Evolutionary conservation across 2,329 filamentous ascomycete species (phyloP), one percentile per base, ranked within the genome.

Genomic region (Gnomoniopsis sp.): DNA sequence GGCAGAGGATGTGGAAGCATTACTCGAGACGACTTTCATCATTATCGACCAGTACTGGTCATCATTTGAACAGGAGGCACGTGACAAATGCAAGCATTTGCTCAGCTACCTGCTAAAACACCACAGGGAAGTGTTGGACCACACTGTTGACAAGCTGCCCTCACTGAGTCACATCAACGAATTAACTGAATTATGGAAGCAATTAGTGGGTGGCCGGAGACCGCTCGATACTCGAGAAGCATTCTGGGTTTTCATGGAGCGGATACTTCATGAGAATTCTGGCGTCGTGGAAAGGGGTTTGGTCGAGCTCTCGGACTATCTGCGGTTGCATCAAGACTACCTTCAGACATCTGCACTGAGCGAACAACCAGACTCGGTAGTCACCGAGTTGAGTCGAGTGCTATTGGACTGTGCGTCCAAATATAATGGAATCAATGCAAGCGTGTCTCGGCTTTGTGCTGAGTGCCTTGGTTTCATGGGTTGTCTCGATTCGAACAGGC

Each of bases 1-100:
- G 11, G 86, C 88, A 58, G 88, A 92, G 23, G 93, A 97, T 67
- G 80, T 96, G 6, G 87, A 89, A 64, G 80, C 85, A 26, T 81
- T 97, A 41, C 77, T 98, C 10, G 92, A 96, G 69, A 92, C 93
- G 59, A 96, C 93, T 0, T 91, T 98, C 65, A 92, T 93, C 55
- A 85, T 96, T 44, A 86, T 98, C 51, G 87, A 89, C 23, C 87
- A 88, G 65, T 88, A 95, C 67, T 99, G 95, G 95, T 64, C 72
- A 4, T 70, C 67, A 1, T 87, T 98, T 57, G 85, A 87, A 22
- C 75, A 80, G 3, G 70, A 77, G 3, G 87, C 87, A 1, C 85
- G 83, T 62, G 68, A 79, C 3, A 78, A 79, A 56, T 88, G 88
- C 3, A 79, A 84, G 60, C 75, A 81, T 17, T 79, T 92, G 63